Evolutionary conservation across 1,284 basidiomycete genomes (phyloP), one percentile per base, ranked within the genome.

Genomic region (Limonomyces culmigenus): DNA sequence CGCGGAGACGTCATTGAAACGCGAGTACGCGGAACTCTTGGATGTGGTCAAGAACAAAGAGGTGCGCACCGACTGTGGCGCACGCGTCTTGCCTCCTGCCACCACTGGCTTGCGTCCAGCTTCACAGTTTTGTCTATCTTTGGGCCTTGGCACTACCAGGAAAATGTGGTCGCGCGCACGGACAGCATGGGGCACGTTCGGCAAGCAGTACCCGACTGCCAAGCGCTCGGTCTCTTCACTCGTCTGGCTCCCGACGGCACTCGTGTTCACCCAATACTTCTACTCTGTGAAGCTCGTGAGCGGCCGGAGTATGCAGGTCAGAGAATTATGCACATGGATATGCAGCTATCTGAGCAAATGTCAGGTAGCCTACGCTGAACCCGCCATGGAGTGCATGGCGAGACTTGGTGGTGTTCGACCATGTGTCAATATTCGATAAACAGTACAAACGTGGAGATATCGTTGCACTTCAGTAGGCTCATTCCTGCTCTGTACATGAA

Each of bases 271-370:
- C 0, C 55, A 70, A 36, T 61, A 69, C 39, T 59, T 64, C 41
- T 74, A 62, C 47, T 59, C 65, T 27, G 33, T 78, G 29, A 70
- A 70, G 41, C 54, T 58, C 2, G 61, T 83, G 18, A 60, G 57
- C 11, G 79, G 79, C 2, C 56, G 67, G 34, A 81, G 78, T 46
- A 84, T 84, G 79, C 76, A 81, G 74, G 79, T 76, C 43, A 38
- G 60, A 5, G 17, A 10, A 21, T 15, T 8, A 13, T 34, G 33
- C 14, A 19, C 33, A 11, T 13, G 19, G 4, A 40, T 15, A n/a
- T 8, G 30, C 10, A 11, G 10, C 30, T 32, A 6, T 8, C 8
- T 32, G 10, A 8, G 10, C 15, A 16, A 40, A 42, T 44, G 40
- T 41, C 45, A 67, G 60, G 48, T 60, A 84, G 79, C 79, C 80